phyloP scores from a whole-genome alignment of 345 rosid genomes.

The Murraya koenigii region DNA sequence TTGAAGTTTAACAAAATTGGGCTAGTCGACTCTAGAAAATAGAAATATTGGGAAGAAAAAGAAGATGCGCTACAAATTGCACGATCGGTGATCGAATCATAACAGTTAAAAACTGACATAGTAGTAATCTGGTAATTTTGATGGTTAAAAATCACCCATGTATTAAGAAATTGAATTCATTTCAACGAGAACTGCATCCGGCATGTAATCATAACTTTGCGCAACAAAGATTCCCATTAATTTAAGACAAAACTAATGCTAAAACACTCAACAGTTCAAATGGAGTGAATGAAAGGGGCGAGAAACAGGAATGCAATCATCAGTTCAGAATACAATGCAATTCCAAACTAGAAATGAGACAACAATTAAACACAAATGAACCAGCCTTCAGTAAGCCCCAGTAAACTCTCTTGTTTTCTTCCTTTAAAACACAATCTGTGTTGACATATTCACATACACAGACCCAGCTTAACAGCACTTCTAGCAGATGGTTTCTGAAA shows the following conservation, averaged over 20 bases:
- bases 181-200: neutral
- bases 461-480: neutral
- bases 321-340: neutral
- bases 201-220: neutral
- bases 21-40: neutral
- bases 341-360: neutral
- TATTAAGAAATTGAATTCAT: neutral
- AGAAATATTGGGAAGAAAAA: neutral
- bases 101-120: neutral
- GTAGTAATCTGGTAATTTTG: neutral
- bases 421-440: neutral
- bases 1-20: neutral
- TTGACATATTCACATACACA: neutral
- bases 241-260: neutral
- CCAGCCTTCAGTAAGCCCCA: neutral
- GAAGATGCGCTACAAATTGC: neutral
- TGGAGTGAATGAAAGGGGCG: neutral
- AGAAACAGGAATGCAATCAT: neutral
- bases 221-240: neutral
- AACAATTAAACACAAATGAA: neutral
- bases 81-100: neutral
- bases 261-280: neutral
- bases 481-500: constrained; percentile 9
- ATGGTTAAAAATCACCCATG: too few species aligned
- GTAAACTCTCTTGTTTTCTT: neutral